Evolutionary conservation across 2,329 filamentous ascomycete species (phyloP).

Genomic region (Parastagonospora nodorum): DNA sequence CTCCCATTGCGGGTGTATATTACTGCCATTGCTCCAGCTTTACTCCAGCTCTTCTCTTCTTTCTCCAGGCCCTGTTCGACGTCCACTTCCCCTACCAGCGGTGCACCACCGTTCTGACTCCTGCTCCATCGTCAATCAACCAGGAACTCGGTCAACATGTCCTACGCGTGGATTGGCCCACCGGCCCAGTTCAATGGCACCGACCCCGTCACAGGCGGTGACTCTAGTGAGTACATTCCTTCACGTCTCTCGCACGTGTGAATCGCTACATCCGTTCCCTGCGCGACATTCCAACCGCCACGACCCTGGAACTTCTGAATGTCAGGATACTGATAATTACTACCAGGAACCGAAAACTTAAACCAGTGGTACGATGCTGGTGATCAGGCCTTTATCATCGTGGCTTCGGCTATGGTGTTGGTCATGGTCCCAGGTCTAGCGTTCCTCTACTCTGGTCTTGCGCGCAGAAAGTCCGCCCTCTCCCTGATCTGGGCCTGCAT

Average conservation of each 20-base stretch:
- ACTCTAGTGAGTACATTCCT: conserved; percentile 69
- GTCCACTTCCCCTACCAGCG: conserved; percentile 5
- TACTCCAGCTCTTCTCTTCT: conserved; percentile 10
- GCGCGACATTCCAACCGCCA: conserved; percentile 1
- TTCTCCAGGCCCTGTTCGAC: conserved; percentile 17
- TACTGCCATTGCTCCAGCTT: conserved; percentile 30
- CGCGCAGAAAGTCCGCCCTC: conserved; percentile 95
- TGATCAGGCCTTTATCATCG: conserved; percentile 91
- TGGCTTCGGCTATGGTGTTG: conserved; percentile 89
- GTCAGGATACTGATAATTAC: conserved; percentile 9
- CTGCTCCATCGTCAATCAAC: conserved; percentile 12
- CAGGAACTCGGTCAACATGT: conserved; percentile 46
- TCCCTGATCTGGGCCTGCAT: conserved; percentile 98
- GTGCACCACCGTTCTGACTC: conserved; percentile 8
- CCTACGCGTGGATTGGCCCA: conserved; percentile 54
- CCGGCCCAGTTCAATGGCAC: conserved; percentile 58
- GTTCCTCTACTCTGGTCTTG: conserved; percentile 95
- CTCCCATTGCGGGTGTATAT: conserved; percentile 39
- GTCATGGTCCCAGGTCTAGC: conserved; percentile 96
- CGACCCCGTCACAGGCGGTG: conserved; percentile 69
- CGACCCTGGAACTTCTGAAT: not conserved
- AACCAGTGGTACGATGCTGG: conserved; percentile 95
- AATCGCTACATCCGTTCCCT: conserved; percentile 9
- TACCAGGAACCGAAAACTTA: conserved; percentile 76
- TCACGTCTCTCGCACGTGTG: conserved; percentile 28